Conservation (phyloP, 176 grass and related monocot genomes). For the Carex scoparia region DNA sequence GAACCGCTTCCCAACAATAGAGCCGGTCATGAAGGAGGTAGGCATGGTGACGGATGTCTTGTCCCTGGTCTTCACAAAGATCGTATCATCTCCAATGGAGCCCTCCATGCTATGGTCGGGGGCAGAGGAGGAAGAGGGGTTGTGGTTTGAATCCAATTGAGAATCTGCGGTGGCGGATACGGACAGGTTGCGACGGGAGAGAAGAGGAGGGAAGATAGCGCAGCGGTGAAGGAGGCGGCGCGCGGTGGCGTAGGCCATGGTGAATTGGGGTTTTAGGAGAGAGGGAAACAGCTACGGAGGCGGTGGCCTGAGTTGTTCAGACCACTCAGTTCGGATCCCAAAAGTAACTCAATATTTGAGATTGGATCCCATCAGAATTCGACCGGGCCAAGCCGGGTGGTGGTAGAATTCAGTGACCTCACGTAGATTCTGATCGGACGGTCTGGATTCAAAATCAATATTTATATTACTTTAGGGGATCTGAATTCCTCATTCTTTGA, state of each 20-base stretch:
- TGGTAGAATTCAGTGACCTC: too few species aligned
- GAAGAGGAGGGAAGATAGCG: constrained; percentile 11
- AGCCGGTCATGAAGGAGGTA: constrained; percentile 89
- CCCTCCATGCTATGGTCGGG: background rate
- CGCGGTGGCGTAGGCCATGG: constrained; percentile 45
- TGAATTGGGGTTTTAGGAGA: background rate
- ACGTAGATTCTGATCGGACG: too few species aligned
- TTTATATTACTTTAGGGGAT: too few species aligned
- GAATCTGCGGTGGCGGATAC: constrained; percentile 32
- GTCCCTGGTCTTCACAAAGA: constrained; percentile 77
- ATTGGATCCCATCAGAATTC: too few species aligned
- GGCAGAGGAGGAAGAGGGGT: background rate
- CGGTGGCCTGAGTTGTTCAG: background rate
- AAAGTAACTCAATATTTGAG: too few species aligned
- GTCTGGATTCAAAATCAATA: too few species aligned
- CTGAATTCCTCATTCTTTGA: too few species aligned
- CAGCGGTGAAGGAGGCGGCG: constrained; percentile 41
- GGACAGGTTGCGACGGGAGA: constrained; percentile 26
- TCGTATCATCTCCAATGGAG: constrained; percentile 26
- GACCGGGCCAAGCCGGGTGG: too few species aligned
- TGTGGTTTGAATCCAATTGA: background rate
- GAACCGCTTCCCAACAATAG: constrained; percentile 93
- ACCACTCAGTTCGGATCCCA: background rate
- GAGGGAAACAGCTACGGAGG: background rate
- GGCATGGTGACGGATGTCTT: constrained; percentile 89